Base-by-base conservation (phyloP, 805 yeast species). In the Pichia kluyveri region DNA sequence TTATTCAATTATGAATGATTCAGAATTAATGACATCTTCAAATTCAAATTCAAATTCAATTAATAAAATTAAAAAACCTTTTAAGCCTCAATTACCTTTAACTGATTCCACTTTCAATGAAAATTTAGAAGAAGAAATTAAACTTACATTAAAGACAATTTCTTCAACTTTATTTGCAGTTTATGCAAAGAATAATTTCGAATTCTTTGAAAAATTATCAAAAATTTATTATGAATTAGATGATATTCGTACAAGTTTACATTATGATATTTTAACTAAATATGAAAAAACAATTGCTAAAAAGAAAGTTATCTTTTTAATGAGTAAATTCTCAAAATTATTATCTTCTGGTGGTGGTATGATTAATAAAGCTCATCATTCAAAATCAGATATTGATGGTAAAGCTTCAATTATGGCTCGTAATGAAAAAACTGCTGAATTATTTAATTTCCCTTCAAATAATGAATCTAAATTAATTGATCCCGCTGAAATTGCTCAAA, bases 101-200 rank as follows among this genome's bases (percentile, higher is more conserved):
- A 46, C 71, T 41, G 68, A 72, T 39, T 68, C 72, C 45, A 62
- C 71, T 40, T 68, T 71, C 46, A 57, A 71, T n/a, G 68, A 69
- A 44, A 62, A 71, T 27, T 60, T 82, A 47, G 58, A 72, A 8
- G 77, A 73, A 40, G 91, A 84, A 60, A 71, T 83, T 48, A 71
- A 69, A 12, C 75, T 81, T 14, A 74, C 83, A 2, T 63, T 83
- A 52, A 71, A 75, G 19, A 72, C 80, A 42, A 65, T 85, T 46
- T 71, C 79, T 14, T 72, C 83, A 9, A 86, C 83, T 55, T 75
- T 83, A 43, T 84, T 76, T 63, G 78, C 86, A 0, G 69, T 83
- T 56, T 85, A 84, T 64, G 78, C 90, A 0, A 75, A 78, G 54
- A 84, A 86, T 40, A 86, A 84, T 59, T 81, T 80, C 54, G 67